Evolutionary conservation across 345 rosid species (phyloP).

Genomic region (Turritis glabra): DNA sequence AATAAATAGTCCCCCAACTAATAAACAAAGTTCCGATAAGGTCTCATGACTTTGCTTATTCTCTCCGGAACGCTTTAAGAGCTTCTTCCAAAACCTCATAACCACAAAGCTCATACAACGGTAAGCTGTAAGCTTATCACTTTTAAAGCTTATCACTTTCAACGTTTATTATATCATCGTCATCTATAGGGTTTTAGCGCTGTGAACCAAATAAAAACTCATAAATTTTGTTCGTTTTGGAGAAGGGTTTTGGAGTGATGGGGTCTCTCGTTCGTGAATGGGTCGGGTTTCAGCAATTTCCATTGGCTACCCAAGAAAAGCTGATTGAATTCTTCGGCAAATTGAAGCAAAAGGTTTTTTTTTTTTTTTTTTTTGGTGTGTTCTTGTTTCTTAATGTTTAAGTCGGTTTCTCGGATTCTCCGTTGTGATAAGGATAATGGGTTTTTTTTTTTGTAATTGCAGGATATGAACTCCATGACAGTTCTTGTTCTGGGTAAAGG

Average conservation of each 20-base stretch:
- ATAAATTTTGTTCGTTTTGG: not conserved
- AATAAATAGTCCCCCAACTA: not conserved
- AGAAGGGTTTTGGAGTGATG: constrained; percentile 40
- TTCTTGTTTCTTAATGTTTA: not conserved
- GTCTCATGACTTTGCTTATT: constrained; percentile 1
- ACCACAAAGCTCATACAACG: constrained; percentile 11
- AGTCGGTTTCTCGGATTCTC: constrained; percentile 7
- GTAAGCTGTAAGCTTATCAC: too few relatives aligned
- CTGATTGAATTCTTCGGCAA: constrained; percentile 59
- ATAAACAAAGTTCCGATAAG: constrained; percentile 32
- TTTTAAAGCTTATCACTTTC: not conserved
- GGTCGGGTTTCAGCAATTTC: constrained; percentile 77
- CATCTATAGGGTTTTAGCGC: not conserved
- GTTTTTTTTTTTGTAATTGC: constrained; percentile 16
- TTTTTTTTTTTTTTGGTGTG: not conserved
- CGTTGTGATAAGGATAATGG: not conserved
- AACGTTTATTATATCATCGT: not conserved
- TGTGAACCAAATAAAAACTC: not conserved
- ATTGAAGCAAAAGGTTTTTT: constrained; percentile 69
- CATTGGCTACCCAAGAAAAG: constrained; percentile 63
- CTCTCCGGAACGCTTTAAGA: not conserved
- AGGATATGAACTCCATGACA: constrained; percentile 69
- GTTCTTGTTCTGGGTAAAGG: constrained; percentile 88
- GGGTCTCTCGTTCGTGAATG: constrained; percentile 68
- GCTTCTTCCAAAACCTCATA: constrained; percentile 18